Percentiles rank a stretch among this genome's conserved stretches.
phyloP scores from a whole-genome alignment of 305 asterid genomes.

The Fraxinus platypoda region DNA sequence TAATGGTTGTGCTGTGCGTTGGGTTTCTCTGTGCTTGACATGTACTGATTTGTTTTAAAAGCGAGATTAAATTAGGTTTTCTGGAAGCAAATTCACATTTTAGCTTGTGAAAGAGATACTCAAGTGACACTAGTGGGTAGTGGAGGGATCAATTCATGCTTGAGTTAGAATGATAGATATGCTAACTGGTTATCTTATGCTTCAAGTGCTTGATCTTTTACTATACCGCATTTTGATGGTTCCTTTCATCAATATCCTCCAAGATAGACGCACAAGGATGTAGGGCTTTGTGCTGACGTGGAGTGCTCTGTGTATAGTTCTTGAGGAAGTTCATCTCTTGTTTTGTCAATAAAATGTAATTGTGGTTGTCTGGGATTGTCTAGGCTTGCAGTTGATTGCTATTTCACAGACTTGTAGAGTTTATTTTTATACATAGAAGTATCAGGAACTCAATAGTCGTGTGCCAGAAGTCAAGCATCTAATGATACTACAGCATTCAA shows the following conservation, averaged over 20 bases:
- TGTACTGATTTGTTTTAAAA: not conserved
- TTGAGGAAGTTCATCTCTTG: slow-evolving; percentile 2
- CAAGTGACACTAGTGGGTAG: not conserved
- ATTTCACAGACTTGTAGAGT: not conserved
- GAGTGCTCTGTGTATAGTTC: slow-evolving; percentile 1
- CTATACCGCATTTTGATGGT: not conserved
- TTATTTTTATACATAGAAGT: not conserved
- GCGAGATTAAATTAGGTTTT: not conserved
- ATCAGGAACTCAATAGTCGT: slow-evolving; percentile 13
- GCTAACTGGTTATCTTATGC: not conserved
- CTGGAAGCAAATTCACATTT: not conserved
- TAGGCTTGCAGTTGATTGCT: not conserved
- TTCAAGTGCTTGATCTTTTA: not conserved
- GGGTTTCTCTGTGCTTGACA: not conserved
- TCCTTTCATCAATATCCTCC: not conserved
- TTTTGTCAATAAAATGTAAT: slow-evolving; percentile 1
- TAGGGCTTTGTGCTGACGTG: slow-evolving; percentile 15
- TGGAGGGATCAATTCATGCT: not conserved
- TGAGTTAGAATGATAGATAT: slow-evolving; percentile 3
- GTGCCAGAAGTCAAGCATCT: not conserved
- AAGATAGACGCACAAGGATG: not conserved
- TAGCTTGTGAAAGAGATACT: not conserved
- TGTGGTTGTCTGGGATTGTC: not conserved
- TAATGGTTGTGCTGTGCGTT: not conserved
- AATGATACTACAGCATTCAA: not conserved